Percentiles rank a stretch among this genome's conserved stretches.
phyloP scores from a whole-genome alignment of 768 basidiomycete genomes.

The Tricholomella constricta region DNA sequence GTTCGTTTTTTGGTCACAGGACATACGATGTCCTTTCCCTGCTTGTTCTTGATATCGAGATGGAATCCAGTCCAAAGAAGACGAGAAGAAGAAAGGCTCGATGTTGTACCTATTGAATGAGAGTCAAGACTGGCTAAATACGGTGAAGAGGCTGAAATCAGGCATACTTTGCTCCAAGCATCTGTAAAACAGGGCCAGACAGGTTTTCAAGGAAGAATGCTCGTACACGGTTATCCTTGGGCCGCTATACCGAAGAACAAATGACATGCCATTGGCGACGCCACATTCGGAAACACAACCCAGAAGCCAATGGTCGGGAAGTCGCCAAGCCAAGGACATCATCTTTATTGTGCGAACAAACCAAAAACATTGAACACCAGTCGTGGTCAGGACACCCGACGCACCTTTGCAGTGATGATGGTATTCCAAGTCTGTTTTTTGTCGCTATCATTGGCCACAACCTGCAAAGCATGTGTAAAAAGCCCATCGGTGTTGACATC shows the following conservation, averaged over 20 bases:
- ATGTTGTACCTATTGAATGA: slow-evolving; percentile 45
- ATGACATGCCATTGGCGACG: not conserved
- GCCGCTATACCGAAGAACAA: slow-evolving; percentile 26
- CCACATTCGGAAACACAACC: not conserved
- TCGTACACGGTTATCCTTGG: slow-evolving; percentile 42
- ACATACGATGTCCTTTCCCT: slow-evolving; percentile 54
- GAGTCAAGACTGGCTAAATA: not conserved
- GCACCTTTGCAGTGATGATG: slow-evolving; percentile 35
- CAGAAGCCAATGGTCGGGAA: too few relatives aligned
- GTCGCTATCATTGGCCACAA: slow-evolving; percentile 22
- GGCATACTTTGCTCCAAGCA: slow-evolving; percentile 56
- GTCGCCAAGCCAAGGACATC: not conserved
- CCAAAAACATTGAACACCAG: too few relatives aligned
- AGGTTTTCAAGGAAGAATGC: slow-evolving; percentile 56
- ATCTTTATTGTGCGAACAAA: not conserved
- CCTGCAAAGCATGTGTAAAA: slow-evolving; percentile 33
- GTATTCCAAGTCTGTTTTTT: slow-evolving; percentile 39
- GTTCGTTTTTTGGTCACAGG: not conserved
- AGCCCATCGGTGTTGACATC: slow-evolving; percentile 41
- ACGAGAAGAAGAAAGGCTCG: slow-evolving; percentile 70
- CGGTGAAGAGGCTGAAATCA: not conserved
- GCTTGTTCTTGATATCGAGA: slow-evolving; percentile 56
- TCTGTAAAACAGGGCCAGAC: slow-evolving; percentile 54
- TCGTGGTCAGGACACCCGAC: too few relatives aligned
- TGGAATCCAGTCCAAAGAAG: slow-evolving; percentile 68